Percentiles rank a stretch among this genome's conserved stretches.
Evolutionary conservation across 1,139 yeast species (phyloP).

Genomic region (Casaregolazyma lundiana): DNA sequence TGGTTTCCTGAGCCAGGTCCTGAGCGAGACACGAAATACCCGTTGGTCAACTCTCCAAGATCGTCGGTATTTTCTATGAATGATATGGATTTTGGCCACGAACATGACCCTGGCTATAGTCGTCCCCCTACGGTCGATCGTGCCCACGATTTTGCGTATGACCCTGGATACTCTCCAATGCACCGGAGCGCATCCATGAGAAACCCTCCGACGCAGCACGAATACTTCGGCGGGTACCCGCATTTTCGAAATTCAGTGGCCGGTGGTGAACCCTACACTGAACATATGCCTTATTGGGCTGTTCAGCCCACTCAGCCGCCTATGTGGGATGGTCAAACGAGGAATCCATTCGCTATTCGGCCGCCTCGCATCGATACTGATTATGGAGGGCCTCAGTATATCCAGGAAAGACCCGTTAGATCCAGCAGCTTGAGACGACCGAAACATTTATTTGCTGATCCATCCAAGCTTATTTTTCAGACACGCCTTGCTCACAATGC

Average conservation of each 20-base stretch:
- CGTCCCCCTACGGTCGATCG: too few species aligned
- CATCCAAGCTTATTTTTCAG: conserved; percentile 18
- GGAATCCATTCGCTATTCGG: not conserved
- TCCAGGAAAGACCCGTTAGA: not conserved
- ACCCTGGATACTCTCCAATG: not conserved
- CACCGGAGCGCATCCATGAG: not conserved
- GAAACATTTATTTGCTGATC: conserved; percentile 17
- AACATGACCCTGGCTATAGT: too few species aligned
- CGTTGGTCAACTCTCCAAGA: not conserved
- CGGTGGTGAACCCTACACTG: not conserved
- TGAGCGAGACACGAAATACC: not conserved
- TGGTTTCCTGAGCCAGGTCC: too few species aligned
- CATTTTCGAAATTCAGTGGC: not conserved
- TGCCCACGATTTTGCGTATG: not conserved
- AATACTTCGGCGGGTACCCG: not conserved
- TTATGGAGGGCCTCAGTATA: not conserved
- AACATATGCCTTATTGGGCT: not conserved
- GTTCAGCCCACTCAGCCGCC: not conserved
- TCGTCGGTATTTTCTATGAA: not conserved
- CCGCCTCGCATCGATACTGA: not conserved
- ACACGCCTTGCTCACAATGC: not conserved
- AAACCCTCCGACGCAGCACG: not conserved
- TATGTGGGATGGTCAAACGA: not conserved
- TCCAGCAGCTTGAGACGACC: conserved; percentile 2
- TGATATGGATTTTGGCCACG: too few species aligned